A percentile compares a stretch with the other conserved stretches of the same genome.
Evolutionary conservation across 2,329 filamentous ascomycete genomes (phyloP).

Genomic region (Trichophyton simii): DNA sequence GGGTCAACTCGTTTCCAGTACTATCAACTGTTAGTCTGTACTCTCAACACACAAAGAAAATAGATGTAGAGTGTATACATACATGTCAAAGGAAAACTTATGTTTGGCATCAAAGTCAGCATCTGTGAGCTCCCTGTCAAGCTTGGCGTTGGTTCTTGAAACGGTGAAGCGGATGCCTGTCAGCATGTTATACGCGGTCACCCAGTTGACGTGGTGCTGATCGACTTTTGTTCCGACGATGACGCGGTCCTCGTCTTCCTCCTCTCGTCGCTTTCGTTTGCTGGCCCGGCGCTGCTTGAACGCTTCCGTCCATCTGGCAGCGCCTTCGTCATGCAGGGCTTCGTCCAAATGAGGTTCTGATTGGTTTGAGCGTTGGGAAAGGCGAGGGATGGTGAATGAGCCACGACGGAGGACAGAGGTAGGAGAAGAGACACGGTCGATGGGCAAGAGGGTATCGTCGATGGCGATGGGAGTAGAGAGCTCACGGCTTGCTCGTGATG

Average conservation of each 20-base stretch:
- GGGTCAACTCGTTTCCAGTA: slow-evolving; percentile 91
- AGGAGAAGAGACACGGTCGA: slow-evolving; percentile 69
- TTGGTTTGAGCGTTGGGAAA: slow-evolving; percentile 71
- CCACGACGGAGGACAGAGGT: slow-evolving; percentile 54
- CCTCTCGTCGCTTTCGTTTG: slow-evolving; percentile 69
- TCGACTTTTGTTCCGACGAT: slow-evolving; percentile 96
- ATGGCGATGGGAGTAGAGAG: slow-evolving; percentile 33
- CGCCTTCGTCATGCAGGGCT: slow-evolving; percentile 75
- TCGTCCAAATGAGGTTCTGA: slow-evolving; percentile 79
- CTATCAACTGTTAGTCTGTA: slow-evolving; percentile 37
- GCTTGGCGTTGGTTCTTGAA: slow-evolving; percentile 89
- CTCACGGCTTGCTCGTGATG: slow-evolving; percentile 53
- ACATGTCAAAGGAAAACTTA: slow-evolving; percentile 99
- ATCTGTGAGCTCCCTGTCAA: slow-evolving; percentile 78
- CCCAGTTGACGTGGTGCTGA: slow-evolving; percentile 92
- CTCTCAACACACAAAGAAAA: too few relatives aligned
- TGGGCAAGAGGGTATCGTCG: slow-evolving; percentile 54
- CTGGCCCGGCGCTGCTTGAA: slow-evolving; percentile 84
- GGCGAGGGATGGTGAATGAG: slow-evolving; percentile 70
- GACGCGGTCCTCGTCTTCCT: slow-evolving; percentile 81
- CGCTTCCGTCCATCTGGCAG: slow-evolving; percentile 80
- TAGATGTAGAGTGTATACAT: slow-evolving; percentile 29
- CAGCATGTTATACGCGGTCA: slow-evolving; percentile 98
- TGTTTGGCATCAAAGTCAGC: slow-evolving; percentile 88
- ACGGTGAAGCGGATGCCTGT: slow-evolving; percentile 96